These are phyloP conservation scores for Protostelium mycophagum DNA, from an alignment of 78 protist species.

Conservation along the genomic window DNA sequence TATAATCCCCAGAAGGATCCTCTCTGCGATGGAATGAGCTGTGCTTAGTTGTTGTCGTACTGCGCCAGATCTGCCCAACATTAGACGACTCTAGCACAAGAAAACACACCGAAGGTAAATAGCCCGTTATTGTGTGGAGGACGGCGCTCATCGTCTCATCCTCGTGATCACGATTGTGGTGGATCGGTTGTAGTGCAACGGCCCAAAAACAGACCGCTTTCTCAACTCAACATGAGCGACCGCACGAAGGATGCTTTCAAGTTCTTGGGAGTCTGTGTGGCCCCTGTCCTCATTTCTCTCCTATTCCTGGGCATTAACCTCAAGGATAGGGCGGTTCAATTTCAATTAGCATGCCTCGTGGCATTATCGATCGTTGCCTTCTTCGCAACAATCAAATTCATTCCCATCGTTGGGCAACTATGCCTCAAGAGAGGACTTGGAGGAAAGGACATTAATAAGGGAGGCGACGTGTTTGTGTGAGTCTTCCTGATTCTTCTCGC, in stretches of 20 bases:
- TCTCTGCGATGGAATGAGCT: too few species aligned
- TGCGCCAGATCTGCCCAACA: too few species aligned
- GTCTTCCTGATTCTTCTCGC: neutral
- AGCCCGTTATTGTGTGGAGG: too few species aligned
- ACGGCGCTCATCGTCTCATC: too few species aligned
- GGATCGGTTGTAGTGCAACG: too few species aligned
- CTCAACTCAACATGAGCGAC: neutral
- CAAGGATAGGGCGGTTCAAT: neutral
- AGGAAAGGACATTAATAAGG: neutral
- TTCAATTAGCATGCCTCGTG: neutral
- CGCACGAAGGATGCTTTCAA: neutral
- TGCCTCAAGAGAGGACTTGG: neutral
- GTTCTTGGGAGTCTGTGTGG: neutral
- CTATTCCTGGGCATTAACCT: neutral
- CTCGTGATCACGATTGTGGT: too few species aligned
- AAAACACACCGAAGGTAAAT: too few species aligned
- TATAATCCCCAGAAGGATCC: too few species aligned
- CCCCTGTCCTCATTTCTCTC: neutral
- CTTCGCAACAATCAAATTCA: neutral
- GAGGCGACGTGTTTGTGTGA: neutral
- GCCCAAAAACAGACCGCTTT: too few species aligned
- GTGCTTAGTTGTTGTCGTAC: too few species aligned
- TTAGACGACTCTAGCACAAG: too few species aligned
- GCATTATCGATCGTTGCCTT: neutral
- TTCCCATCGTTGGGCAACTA: neutral